Evolutionary conservation across 441 rosid genomes (phyloP), one percentile per base, ranked within the genome.

Genomic region (Populus hybrid): DNA sequence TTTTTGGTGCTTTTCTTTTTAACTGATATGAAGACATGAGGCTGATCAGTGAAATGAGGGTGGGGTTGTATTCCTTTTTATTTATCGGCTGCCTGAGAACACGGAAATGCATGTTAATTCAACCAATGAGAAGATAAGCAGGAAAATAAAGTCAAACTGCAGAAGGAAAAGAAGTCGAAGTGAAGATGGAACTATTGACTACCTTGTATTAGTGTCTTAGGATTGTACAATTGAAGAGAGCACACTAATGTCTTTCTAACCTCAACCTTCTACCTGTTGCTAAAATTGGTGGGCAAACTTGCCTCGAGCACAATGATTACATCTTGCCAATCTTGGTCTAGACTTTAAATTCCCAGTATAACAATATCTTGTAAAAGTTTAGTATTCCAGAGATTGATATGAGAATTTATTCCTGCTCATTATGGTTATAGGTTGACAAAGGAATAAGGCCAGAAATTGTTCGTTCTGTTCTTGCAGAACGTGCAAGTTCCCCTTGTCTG

Each of bases 401-500:
- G 50, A 38, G 32, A 38, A 35, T 59, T 73, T 79, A 46, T 67
- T 36, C 10, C 42, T 18, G 70, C 20, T 76, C 72, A 71, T 63
- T 73, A 26, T 84, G 76, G 73, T 73, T 79, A 36, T 85, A 95
- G 99, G 92, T 96, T 81, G 99, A 95, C 68, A 90, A 84, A 81
- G 97, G 92, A 80, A 83, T 90, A 80, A 87, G 89, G 87, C 89
- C 95, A 74, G 97, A 95, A 88, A 87, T 94, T 69, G 97, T 95
- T 76, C 95, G 98, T 74, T 90, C 99, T 78, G 89, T 92, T 83
- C 93, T 95, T 54, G 83, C 89, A 69, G 97, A 95, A 85, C 97
- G 97, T 73, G 95, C 89, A 63, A 88, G 86, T 66, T 72, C 86
- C 76, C 98, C 99, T 79, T 90, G 90, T 89, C 91, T 96, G 12